Percentiles rank a stretch among this genome's conserved stretches.
Evolutionary conservation across 1,284 basidiomycete genomes (phyloP).

Genomic region (Meira miltonrushii): DNA sequence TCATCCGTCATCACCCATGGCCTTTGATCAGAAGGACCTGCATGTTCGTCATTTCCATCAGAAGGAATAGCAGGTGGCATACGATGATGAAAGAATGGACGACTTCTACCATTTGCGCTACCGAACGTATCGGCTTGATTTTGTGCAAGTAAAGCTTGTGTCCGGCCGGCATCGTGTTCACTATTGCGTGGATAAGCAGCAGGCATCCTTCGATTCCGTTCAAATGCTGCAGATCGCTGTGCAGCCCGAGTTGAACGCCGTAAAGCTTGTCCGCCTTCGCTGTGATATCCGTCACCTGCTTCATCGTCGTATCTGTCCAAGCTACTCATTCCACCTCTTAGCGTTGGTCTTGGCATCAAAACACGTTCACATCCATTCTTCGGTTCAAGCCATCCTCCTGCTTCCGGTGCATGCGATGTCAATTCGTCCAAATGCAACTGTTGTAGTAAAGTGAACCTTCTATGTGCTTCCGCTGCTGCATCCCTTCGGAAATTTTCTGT

Average conservation of each 20-base stretch:
- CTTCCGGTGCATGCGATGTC: constrained; percentile 9
- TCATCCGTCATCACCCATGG: background rate
- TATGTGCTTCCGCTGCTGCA: constrained; percentile 3
- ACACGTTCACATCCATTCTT: constrained; percentile 15
- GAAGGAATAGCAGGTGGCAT: constrained; percentile 13
- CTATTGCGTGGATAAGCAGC: background rate
- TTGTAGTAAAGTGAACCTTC: constrained; percentile 13
- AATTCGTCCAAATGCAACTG: constrained; percentile 17
- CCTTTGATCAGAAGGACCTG: background rate
- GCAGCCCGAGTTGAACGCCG: background rate
- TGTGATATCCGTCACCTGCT: background rate
- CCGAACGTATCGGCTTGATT: background rate
- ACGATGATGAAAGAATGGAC: constrained; percentile 17
- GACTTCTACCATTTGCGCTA: background rate
- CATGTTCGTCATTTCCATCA: background rate
- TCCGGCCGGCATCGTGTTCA: background rate
- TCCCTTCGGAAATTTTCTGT: constrained; percentile 1
- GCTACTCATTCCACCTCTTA: background rate
- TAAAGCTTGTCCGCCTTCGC: background rate
- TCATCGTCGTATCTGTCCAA: background rate
- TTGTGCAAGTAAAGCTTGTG: constrained; percentile 4
- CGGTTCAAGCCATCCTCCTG: constrained; percentile 7
- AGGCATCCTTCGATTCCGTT: constrained; percentile 5
- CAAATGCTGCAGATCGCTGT: background rate
- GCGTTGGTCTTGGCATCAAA: constrained; percentile 11